Evolutionary conservation across 768 basidiomycete genomes (phyloP).

Genomic region (Termitomyces sp.): DNA sequence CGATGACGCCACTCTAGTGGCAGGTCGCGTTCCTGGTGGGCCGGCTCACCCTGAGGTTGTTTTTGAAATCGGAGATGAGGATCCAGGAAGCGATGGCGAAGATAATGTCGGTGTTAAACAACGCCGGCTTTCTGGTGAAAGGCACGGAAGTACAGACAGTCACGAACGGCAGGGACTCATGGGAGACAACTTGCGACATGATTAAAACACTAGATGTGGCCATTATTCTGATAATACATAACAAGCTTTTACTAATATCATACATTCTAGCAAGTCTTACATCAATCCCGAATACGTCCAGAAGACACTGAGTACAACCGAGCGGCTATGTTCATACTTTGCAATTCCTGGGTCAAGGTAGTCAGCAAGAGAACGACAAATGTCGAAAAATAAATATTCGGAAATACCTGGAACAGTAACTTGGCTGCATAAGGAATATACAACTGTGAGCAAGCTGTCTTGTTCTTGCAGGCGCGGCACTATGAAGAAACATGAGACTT

Average conservation of each 20-base stretch:
- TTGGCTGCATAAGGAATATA: constrained; percentile 98
- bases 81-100: constrained; percentile 60
- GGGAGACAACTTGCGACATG: constrained; percentile 29
- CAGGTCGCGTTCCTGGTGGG: constrained; percentile 40
- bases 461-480: constrained; percentile 97
- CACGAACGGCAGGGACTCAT: constrained; percentile 69
- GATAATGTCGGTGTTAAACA: constrained; percentile 47
- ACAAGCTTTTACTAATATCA: constrained; percentile 15
- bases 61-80: constrained; percentile 88
- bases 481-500: constrained; percentile 19
- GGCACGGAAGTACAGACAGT: constrained; percentile 32
- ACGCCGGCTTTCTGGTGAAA: constrained; percentile 45
- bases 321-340: constrained; percentile 93
- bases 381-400: not conserved
- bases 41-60: constrained; percentile 65
- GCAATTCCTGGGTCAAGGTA: constrained; percentile 58
- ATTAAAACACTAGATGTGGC: constrained; percentile 17
- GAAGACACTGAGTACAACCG: constrained; percentile 84
- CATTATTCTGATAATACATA: constrained; percentile 16
- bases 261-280: constrained; percentile 13
- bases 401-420: constrained; percentile 82
- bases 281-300: constrained; percentile 73
- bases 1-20: constrained; percentile 70
- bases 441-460: constrained; percentile 87
- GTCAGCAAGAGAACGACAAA: not conserved